Evolutionary conservation across 768 basidiomycete genomes (phyloP).

Genomic region (Clathrus columnatus): DNA sequence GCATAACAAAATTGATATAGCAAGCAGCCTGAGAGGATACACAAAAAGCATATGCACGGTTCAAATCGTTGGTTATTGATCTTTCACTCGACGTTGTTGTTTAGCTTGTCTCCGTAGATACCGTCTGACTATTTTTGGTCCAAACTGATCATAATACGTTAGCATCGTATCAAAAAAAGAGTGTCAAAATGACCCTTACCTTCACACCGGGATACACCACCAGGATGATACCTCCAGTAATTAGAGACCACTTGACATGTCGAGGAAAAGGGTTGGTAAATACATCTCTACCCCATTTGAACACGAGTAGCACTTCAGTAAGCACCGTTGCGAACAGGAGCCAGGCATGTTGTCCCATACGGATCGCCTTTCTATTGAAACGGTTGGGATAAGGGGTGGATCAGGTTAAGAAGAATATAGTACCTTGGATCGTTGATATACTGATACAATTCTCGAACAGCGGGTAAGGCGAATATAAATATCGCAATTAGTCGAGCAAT

Average conservation of each 20-base stretch:
- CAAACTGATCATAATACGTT: conserved; percentile 39
- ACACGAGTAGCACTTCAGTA: conserved; percentile 72
- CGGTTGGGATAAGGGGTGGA: background rate
- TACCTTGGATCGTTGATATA: conserved; percentile 79
- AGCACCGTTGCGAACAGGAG: conserved; percentile 75
- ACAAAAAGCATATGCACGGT: too few relatives aligned
- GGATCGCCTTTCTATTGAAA: conserved; percentile 54
- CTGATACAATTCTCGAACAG: conserved; percentile 75
- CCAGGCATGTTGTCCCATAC: conserved; percentile 90
- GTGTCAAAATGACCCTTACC: conserved; percentile 33
- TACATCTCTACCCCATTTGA: conserved; percentile 73
- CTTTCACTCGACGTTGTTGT: conserved; percentile 25
- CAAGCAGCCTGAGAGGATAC: too few relatives aligned
- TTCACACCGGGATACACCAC: conserved; percentile 60
- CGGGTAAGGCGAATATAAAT: conserved; percentile 81
- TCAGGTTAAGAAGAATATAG: background rate
- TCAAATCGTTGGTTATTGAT: conserved; percentile 22
- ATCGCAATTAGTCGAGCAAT: conserved; percentile 63
- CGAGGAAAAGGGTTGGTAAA: conserved; percentile 57
- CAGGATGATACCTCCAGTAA: conserved; percentile 46
- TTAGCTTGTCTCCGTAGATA: conserved; percentile 35
- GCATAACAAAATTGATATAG: too few relatives aligned
- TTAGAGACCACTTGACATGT: conserved; percentile 59
- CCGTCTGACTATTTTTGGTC: conserved; percentile 46
- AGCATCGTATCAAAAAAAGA: conserved; percentile 15